phyloP scores from a whole-genome alignment of 2,329 filamentous ascomycete genomes.

The Emericellopsis cladophorae region DNA sequence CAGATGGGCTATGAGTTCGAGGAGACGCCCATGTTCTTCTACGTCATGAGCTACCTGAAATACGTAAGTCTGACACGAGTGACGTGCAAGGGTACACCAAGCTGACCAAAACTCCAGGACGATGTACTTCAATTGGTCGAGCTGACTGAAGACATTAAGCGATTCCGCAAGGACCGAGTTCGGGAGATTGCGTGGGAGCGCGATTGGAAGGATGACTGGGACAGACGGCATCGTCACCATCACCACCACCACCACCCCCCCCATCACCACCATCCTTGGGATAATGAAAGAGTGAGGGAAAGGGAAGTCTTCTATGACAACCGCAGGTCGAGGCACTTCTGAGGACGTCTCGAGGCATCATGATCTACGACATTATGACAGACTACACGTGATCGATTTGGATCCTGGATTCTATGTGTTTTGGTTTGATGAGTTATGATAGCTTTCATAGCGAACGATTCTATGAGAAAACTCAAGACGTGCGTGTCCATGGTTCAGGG shows the following conservation, averaged over 20 bases:
- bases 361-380: no score
- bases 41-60: conserved; percentile 78
- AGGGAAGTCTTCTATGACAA: conserved; percentile 54
- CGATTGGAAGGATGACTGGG: conserved; percentile 38
- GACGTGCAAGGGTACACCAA: no score
- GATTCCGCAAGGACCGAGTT: conserved; percentile 38
- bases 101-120: conserved; percentile 40
- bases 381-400: no score
- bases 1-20: conserved; percentile 77
- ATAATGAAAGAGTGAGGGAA: conserved; percentile 55
- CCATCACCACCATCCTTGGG: conserved; percentile 21
- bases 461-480: no score
- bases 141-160: conserved; percentile 70
- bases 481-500: no score
- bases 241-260: conserved; percentile 11
- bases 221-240: conserved; percentile 23
- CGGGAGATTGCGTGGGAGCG: conserved; percentile 47
- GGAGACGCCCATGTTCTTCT: conserved; percentile 81
- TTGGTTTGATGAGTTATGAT: no score
- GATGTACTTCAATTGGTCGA: conserved; percentile 78
- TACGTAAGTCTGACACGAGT: conserved; percentile 52
- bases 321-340: background rate
- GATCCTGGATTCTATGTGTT: no score
- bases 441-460: no score
- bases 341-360: background rate